Conservation (phyloP, 1,284 basidiomycete genomes). For the Pseudozyma thailandica region DNA sequence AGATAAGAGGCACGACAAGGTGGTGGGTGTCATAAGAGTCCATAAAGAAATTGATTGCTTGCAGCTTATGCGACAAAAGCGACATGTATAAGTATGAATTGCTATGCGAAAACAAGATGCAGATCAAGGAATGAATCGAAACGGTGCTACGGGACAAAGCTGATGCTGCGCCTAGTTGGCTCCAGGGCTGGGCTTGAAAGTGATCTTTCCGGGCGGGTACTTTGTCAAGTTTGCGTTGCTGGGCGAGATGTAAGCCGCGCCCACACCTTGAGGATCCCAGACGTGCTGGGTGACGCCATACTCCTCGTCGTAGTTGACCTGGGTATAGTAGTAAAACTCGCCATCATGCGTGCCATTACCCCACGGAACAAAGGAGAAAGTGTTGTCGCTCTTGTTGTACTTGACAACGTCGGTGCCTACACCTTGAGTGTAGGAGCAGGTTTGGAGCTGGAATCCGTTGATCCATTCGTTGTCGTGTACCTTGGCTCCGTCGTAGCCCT, state of each 20-base stretch:
- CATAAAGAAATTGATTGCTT: no score
- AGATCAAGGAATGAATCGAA: background rate
- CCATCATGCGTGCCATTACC: background rate
- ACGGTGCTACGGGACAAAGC: background rate
- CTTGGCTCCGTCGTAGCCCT: background rate
- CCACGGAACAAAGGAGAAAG: conserved; percentile 11
- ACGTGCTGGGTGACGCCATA: conserved; percentile 26
- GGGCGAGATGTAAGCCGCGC: conserved; percentile 2
- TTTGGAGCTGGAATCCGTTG: conserved; percentile 8
- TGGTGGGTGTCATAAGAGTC: no score
- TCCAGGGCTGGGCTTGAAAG: conserved; percentile 1
- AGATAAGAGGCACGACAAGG: no score
- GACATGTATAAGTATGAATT: no score
- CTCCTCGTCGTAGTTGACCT: conserved; percentile 19
- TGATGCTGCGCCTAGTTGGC: background rate
- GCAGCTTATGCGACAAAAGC: no score
- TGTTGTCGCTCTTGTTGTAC: conserved; percentile 14
- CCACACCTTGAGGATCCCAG: conserved; percentile 14
- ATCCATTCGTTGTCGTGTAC: conserved; percentile 1
- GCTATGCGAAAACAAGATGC: no score
- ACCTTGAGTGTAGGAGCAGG: conserved; percentile 10
- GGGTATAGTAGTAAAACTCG: conserved; percentile 14
- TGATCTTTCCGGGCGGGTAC: conserved; percentile 27
- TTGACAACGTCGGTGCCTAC: conserved; percentile 9
- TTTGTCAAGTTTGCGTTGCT: conserved; percentile 22